Evolutionary conservation across 2,329 filamentous ascomycete genomes (phyloP).

Genomic region (Aspergillus luchuensis): DNA sequence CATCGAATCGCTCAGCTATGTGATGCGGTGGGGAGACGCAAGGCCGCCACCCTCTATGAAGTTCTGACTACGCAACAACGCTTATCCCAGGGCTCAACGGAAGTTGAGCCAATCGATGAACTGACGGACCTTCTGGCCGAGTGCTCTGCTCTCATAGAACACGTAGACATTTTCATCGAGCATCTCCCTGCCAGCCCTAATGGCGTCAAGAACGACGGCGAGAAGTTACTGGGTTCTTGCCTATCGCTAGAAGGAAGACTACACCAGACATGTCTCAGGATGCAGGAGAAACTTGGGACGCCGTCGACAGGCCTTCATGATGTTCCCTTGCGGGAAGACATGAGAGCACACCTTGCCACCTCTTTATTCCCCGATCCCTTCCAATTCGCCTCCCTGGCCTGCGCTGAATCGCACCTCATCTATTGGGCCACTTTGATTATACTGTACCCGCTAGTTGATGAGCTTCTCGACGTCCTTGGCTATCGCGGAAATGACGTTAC

Average conservation of each 20-base stretch:
- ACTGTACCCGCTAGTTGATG: constrained; percentile 24
- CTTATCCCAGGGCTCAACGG: neutral
- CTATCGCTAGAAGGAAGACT: constrained; percentile 17
- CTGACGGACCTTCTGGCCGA: constrained; percentile 21
- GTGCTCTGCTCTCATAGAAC: constrained; percentile 21
- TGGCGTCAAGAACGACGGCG: constrained; percentile 5
- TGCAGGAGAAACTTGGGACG: constrained; percentile 20
- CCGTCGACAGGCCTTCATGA: constrained; percentile 11
- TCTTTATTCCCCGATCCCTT: constrained; percentile 16
- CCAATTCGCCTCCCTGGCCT: constrained; percentile 20
- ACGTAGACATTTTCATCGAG: constrained; percentile 18
- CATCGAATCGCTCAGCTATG: constrained; percentile 14
- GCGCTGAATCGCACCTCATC: constrained; percentile 21
- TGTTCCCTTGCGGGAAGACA: constrained; percentile 8
- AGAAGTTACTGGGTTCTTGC: constrained; percentile 16
- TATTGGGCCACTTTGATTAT: constrained; percentile 22
- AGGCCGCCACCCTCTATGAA: constrained; percentile 19
- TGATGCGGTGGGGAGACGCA: constrained; percentile 23
- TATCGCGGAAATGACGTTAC: constrained; percentile 1
- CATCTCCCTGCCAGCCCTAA: neutral
- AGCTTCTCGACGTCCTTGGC: constrained; percentile 18
- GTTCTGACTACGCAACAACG: constrained; percentile 9
- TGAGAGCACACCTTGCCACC: constrained; percentile 16
- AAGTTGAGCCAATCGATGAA: constrained; percentile 22
- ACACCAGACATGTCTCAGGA: constrained; percentile 14